These are phyloP conservation scores for Ramaria rubella DNA, from an alignment of 768 basidiomycete species.

Conservation along the genomic window DNA sequence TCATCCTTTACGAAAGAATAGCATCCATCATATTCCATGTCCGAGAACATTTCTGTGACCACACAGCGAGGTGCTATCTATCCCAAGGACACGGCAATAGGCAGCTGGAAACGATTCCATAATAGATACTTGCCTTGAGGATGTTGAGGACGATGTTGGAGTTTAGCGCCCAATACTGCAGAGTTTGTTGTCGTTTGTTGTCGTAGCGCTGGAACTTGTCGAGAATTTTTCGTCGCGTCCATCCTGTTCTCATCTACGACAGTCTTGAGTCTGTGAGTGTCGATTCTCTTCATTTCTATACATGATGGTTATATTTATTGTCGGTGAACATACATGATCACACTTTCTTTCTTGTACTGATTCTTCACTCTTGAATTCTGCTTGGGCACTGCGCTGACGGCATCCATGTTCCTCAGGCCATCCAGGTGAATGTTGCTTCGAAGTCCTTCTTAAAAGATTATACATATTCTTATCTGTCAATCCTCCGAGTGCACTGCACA, in stretches of 20 bases:
- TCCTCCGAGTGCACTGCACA: constrained; percentile 37
- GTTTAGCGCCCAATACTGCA: not conserved
- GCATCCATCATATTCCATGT: constrained; percentile 13
- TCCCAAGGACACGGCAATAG: not conserved
- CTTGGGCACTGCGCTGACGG: not conserved
- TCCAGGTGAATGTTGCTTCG: not conserved
- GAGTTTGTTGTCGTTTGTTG: not conserved
- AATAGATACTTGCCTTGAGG: constrained; percentile 65
- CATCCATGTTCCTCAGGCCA: constrained; percentile 4
- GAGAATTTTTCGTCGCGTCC: not conserved
- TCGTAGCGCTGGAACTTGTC: too few species aligned
- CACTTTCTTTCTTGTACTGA: constrained; percentile 43
- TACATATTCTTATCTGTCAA: constrained; percentile 44
- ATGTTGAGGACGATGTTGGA: constrained; percentile 22
- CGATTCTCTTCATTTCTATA: constrained; percentile 20
- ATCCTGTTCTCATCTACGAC: too few species aligned
- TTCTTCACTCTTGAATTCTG: constrained; percentile 7
- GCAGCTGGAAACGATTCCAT: constrained; percentile 22
- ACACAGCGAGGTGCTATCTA: not conserved
- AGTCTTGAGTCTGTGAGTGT: constrained; percentile 21
- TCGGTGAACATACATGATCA: constrained; percentile 56
- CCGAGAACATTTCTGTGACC: not conserved
- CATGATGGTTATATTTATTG: constrained; percentile 59
- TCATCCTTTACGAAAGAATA: constrained; percentile 17
- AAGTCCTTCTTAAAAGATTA: constrained; percentile 30